phyloP scores from a whole-genome alignment of 2,329 filamentous ascomycete genomes.

The Diaporthe vexans region DNA sequence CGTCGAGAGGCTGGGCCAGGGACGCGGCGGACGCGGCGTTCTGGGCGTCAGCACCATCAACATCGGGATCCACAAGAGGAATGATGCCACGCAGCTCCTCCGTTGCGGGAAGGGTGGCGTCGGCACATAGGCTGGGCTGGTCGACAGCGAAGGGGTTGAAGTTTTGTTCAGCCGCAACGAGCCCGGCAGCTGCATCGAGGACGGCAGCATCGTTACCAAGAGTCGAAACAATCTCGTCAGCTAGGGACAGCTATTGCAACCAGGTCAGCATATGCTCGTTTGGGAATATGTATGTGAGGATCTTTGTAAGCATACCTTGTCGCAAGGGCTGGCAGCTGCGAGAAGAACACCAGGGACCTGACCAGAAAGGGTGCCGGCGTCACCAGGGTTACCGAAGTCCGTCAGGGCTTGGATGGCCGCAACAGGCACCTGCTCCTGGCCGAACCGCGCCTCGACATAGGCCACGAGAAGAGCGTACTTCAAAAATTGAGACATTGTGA shows the following conservation, averaged over 20 bases:
- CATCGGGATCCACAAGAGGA: conserved; percentile 73
- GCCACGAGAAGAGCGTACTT: conserved; percentile 54
- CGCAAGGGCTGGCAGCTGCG: conserved; percentile 73
- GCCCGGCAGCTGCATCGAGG: conserved; percentile 72
- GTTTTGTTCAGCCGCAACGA: conserved; percentile 79
- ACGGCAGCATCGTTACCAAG: conserved; percentile 72
- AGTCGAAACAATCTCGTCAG: conserved; percentile 73
- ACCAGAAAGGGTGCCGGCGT: conserved; percentile 74
- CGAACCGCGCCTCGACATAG: conserved; percentile 67
- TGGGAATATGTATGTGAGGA: neutral
- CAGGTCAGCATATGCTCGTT: conserved; percentile 42
- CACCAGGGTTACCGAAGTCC: conserved; percentile 68
- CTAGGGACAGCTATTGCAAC: conserved; percentile 66
- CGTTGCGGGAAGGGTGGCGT: conserved; percentile 72
- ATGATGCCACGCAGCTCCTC: conserved; percentile 72
- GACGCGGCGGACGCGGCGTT: conserved; percentile 70
- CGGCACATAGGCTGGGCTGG: conserved; percentile 71
- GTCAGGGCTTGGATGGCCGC: conserved; percentile 65
- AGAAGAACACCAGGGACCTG: conserved; percentile 72
- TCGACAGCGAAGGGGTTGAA: conserved; percentile 74
- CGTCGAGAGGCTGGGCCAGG: conserved; percentile 65
- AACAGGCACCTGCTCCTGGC: conserved; percentile 73
- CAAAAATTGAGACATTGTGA: conserved; percentile 45
- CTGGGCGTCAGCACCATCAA: conserved; percentile 65
- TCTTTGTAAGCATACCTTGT: conserved; percentile 58